These are phyloP conservation scores for Tulasnella sp. DNA, from an alignment of 768 basidiomycete species.

Conservation along the genomic window DNA sequence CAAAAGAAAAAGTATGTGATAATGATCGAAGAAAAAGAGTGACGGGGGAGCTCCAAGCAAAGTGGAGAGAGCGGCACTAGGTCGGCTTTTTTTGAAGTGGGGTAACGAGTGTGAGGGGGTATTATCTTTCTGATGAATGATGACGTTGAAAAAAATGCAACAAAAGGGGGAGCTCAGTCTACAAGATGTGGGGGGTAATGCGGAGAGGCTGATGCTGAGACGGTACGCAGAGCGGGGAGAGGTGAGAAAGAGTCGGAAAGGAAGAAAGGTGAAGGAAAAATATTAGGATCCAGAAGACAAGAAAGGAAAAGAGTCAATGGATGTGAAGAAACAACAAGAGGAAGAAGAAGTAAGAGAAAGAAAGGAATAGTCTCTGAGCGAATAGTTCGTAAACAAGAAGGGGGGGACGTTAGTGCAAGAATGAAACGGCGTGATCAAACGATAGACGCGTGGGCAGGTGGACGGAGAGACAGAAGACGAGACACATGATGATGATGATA, in stretches of 20 bases:
- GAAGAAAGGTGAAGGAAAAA: neutral
- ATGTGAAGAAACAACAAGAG: neutral
- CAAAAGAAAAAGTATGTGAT: neutral
- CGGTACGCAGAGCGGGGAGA: neutral
- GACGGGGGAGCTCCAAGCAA: neutral
- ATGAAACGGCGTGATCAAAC: neutral
- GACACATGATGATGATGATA: neutral
- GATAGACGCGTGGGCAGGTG: neutral
- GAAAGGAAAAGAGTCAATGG: neutral
- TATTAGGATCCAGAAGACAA: neutral
- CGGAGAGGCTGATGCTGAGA: neutral
- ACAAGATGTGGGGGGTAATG: neutral
- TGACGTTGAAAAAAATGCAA: neutral
- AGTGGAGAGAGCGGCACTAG: neutral
- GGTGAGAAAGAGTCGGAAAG: neutral
- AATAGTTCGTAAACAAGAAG: neutral
- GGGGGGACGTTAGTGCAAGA: constrained; percentile 1
- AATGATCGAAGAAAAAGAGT: neutral
- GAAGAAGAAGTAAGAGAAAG: neutral
- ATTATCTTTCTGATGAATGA: neutral
- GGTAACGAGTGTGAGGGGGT: neutral
- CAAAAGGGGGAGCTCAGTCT: neutral
- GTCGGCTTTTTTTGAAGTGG: neutral
- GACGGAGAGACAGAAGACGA: constrained; percentile 1
- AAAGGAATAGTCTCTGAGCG: neutral